Evolutionary conservation across 2,329 filamentous ascomycete genomes (phyloP), one percentile per base, ranked within the genome.

Genomic region (Fusarium mundagurra): DNA sequence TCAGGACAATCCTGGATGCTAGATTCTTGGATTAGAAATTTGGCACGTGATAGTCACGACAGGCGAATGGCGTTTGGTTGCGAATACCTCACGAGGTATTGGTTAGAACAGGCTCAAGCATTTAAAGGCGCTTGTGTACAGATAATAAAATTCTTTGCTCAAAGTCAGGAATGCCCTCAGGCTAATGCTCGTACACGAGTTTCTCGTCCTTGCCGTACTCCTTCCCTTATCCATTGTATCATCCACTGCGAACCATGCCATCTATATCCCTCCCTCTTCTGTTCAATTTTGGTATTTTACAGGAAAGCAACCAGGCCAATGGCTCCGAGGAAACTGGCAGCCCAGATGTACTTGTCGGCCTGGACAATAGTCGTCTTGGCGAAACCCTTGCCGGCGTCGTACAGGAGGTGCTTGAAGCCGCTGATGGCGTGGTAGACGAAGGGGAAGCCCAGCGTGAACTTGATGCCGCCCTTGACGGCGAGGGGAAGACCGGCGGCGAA

Each of bases 401-500:
- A 89, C 53, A 84, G 77, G 48, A 91, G 81, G 73, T 91, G 89
- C 76, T 88, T 85, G 63, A 86, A 77, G 69, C 89, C 89, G 82
- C 88, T 90, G 81, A 89, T 75, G 72, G 83, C 80, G 84, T 91
- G 89, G 83, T 86, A 91, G 63, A 85, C 81, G 64, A 91, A 89
- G n/a, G 89, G 89, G 86, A 89, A 91, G 64, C 87, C 87, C 51
- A 88, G 79, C 33, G 84, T 75, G 78, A 89, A 85, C 86, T 91
- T 91, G 82, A 88, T 58, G 34, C 79, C 85, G 69, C 86, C 88
- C 85, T 92, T 91, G 80, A 86, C 85, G 63, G 88, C 85, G 16
- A 91, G 82, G 27, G 92, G 89, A 33, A 93, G 82, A 9, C 85
- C 85, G 31, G 88, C 90, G 41, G 90, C 89, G 54, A 90, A 84